Evolutionary conservation across 2,329 filamentous ascomycete species (phyloP).

Genomic region (Plenodomus biglobosus): DNA sequence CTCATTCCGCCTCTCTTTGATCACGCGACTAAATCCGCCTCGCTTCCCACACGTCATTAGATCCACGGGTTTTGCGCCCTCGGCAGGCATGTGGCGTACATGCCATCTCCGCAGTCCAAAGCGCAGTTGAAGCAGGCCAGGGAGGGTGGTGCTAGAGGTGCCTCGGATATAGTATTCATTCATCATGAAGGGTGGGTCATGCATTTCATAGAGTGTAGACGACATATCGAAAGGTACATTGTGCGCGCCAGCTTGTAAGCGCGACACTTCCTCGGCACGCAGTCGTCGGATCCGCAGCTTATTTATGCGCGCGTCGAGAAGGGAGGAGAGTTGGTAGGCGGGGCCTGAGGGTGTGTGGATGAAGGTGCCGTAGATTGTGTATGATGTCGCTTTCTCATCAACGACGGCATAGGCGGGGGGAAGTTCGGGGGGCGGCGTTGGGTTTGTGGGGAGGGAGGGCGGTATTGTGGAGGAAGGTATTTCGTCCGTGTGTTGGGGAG

Average conservation of each 20-base stretch:
- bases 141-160: constrained; percentile 13
- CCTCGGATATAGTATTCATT: constrained; percentile 28
- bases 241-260: constrained; percentile 12
- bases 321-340: constrained; percentile 30
- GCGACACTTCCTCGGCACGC: constrained; percentile 20
- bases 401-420: constrained; percentile 29
- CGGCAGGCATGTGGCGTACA: constrained; percentile 16
- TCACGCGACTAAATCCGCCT: constrained; percentile 10
- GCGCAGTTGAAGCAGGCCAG: constrained; percentile 22
- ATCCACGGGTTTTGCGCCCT: constrained; percentile 12
- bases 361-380: constrained; percentile 29
- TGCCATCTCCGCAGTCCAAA: constrained; percentile 22
- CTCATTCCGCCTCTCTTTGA: constrained; percentile 20
- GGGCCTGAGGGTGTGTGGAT: constrained; percentile 26
- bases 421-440: constrained; percentile 6
- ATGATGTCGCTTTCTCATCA: constrained; percentile 24
- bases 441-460: background rate
- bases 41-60: constrained; percentile 27
- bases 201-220: constrained; percentile 26
- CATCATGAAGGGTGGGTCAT: constrained; percentile 23
- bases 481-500: background rate
- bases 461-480: background rate
- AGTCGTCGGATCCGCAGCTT: constrained; percentile 25
- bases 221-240: constrained; percentile 23
- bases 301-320: constrained; percentile 23